Evolutionary conservation across 2,329 filamentous ascomycete genomes (phyloP), one percentile per base, ranked within the genome.

Genomic region (Xylariales sp.): DNA sequence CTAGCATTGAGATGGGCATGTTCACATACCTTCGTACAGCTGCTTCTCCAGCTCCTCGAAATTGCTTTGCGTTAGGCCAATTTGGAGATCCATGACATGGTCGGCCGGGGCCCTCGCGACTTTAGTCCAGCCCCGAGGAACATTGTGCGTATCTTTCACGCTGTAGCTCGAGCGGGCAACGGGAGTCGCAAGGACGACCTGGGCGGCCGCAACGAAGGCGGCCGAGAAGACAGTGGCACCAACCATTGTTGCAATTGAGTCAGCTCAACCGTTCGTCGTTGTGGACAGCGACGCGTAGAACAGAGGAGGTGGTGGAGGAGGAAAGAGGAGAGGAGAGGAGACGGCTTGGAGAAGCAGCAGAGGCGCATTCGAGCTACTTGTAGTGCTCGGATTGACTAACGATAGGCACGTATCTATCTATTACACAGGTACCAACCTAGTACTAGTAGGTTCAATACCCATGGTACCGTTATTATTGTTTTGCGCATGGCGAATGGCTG

Each of bases 21-120:
- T 53, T 12, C 36, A 34, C 69, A 53, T 73, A 75, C 75, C 75
- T 73, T 77, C 72, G 36, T 76, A 80, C 5, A 89, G 79, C 71
- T 88, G 86, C 67, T 82, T 81, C 75, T 89, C 86, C 23, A 89
- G 78, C 70, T 85, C 83, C 18, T 82, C 81, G 64, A 88, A 87
- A 50, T 84, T 83, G 65, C 82, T 80, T 75, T 89, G 87, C 80
- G 85, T 88, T 67, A 90, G 75, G 36, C 84, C 87, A 73, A 89
- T 89, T 57, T 87, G 83, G 54, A 90, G 77, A 43, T 86, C 78
- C 67, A 89, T 82, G 41, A 81, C 78, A 68, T 86, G 82, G 18
- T 80, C 77, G 52, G 82, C 80, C 46, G 84, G 81, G 2, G 86
- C 83, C 39, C 81, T 78, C 46, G 81, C 81, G 54, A 84, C 74